Percentiles rank a stretch among this genome's conserved stretches.
These are phyloP conservation scores for Notholithocarpus densiflorus DNA, from an alignment of 306 rosid genomes.

Conservation along the genomic window DNA sequence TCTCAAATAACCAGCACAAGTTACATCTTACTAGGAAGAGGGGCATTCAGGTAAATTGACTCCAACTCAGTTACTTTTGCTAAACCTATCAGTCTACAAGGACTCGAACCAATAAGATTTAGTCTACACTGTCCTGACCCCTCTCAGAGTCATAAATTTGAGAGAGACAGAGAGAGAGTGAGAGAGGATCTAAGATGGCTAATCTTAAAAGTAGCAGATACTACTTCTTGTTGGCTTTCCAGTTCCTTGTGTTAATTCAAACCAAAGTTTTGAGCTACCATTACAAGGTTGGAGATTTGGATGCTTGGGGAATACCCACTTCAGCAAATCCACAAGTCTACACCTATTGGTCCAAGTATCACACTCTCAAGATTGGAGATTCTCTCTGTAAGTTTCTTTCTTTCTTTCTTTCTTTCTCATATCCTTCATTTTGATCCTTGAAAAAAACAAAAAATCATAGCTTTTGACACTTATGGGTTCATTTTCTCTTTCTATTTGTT, in stretches of 20 bases:
- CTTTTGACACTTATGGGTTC: not conserved
- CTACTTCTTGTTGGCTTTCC: constrained; percentile 19
- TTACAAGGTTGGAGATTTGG: constrained; percentile 93
- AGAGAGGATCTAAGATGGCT: constrained; percentile 28
- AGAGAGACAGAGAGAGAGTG: not conserved
- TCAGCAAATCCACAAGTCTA: constrained; percentile 64
- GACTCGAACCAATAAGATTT: constrained; percentile 16
- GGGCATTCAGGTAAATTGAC: constrained; percentile 33
- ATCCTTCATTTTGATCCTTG: not conserved
- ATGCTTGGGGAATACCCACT: constrained; percentile 78
- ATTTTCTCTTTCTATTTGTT: not conserved
- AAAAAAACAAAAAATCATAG: not conserved
- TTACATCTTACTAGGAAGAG: not conserved
- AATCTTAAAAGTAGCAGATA: constrained; percentile 17
- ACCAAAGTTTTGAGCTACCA: constrained; percentile 48
- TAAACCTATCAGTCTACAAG: not conserved
- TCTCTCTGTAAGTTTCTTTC: constrained; percentile 65
- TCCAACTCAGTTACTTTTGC: not conserved
- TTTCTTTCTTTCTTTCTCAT: not conserved
- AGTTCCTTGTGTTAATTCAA: constrained; percentile 39
- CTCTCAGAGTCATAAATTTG: constrained; percentile 13
- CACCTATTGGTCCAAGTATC: constrained; percentile 69
- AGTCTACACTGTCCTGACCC: not conserved
- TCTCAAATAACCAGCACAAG: not conserved
- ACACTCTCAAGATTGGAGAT: constrained; percentile 67